phyloP scores from a whole-genome alignment of 2,329 filamentous ascomycete genomes.

The Cucurbitaria berberidis region DNA sequence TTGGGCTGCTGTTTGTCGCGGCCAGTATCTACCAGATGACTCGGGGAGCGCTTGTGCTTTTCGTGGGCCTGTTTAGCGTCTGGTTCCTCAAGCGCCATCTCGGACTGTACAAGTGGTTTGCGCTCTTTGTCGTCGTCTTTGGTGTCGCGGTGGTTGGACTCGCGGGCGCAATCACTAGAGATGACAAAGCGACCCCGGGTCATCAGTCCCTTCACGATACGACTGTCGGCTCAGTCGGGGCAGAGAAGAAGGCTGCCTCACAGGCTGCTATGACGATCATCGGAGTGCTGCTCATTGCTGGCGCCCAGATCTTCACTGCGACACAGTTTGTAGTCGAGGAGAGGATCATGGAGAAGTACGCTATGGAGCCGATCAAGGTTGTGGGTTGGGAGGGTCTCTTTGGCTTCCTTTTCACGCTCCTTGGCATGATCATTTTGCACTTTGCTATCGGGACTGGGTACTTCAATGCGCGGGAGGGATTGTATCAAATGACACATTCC shows the following conservation, averaged over 20 bases:
- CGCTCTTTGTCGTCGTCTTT: conserved; percentile 81
- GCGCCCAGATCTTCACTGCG: conserved; percentile 94
- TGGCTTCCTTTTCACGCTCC: conserved; percentile 78
- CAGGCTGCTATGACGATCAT: conserved; percentile 73
- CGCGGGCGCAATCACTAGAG: conserved; percentile 80
- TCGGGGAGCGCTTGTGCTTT: conserved; percentile 88
- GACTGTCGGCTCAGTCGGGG: conserved; percentile 36
- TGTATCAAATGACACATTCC: conserved; percentile 78
- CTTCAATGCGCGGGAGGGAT: conserved; percentile 88
- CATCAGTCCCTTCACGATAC: conserved; percentile 30
- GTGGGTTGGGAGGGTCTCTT: conserved; percentile 98
- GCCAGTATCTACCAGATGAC: conserved; percentile 99
- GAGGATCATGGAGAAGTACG: conserved; percentile 81
- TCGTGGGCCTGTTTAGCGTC: conserved; percentile 94
- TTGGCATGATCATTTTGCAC: conserved; percentile 83
- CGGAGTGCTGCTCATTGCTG: conserved; percentile 88
- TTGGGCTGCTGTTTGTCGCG: conserved; percentile 89
- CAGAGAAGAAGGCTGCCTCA: conserved; percentile 50
- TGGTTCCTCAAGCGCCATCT: conserved; percentile 83
- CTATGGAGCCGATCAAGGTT: conserved; percentile 84
- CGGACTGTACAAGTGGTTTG: conserved; percentile 89
- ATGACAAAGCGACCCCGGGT: conserved; percentile 60
- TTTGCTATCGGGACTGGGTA: conserved; percentile 79
- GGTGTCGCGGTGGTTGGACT: conserved; percentile 91
- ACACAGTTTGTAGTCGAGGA: conserved; percentile 97